Base-by-base conservation (phyloP, 805 yeast species). In the Candida multigemmis region DNA sequence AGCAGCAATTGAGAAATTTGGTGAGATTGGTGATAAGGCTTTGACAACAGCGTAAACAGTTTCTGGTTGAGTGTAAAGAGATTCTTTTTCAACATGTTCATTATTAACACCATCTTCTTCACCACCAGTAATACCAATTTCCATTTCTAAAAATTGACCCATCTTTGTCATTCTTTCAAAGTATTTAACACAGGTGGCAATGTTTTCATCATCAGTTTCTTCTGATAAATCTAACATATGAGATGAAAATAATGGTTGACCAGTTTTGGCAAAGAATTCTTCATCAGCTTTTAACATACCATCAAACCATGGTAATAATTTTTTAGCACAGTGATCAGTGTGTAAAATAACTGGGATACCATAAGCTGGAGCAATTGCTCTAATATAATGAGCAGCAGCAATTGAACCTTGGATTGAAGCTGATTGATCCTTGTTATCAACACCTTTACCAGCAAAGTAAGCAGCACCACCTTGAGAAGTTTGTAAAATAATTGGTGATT, bases 71-170 rank as follows among this genome's bases (percentile, higher is more conserved):
- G 98, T 91, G 82, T 89, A 91, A 50, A 91, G 71, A 40, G 81
- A 60, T 39, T 82, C 86, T 68, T 81, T 80, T 56, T 75, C 74
- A 43, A 84, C 96, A 60, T 76, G 72, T 66, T 89, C 93, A 77
- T 91, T 91, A 80, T 91, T 91, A 53, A 91, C 98, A 78, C 98
- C 98, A 59, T 91, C 98, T 71, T 91, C 98, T 74, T 91, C 98
- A 79, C 98, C 98, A 70, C 98, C 98, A 60, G 98, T 91, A 77
- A 91, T 91, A 77, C 98, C 98, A 59, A 91, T 91, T 74, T 91
- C 98, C 98, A 91, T 91, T 76, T 91, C 98, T 59, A 91, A 77
- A 91, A 91, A 91, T 72, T 89, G 97, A 68, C 75, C 71, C 76
- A 89, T 71, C 69, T 82, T 85, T 60, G 93, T 67, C 77, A 84